Evolutionary conservation across 192 early-diverging fungal genomes (phyloP), one percentile per base, ranked within the genome.

Genomic region (Coemansia javaensis): DNA sequence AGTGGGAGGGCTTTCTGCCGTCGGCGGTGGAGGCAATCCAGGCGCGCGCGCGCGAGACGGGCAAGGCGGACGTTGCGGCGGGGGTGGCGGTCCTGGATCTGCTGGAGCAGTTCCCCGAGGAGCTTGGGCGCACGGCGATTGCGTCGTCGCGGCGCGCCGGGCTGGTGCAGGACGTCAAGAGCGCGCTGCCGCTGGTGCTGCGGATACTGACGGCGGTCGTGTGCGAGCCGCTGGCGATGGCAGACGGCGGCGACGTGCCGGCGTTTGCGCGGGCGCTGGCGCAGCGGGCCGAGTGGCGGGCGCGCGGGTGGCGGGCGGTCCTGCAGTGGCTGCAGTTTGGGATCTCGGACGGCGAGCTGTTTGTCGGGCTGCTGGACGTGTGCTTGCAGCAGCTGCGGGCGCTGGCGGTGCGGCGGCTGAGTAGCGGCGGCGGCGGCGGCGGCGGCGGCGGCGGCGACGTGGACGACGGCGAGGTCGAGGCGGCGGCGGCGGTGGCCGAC

Each of bases 311-410:
- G 68, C 50, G 50, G 33, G 68, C 47, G 12, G 52, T 72, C 10
- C 23, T 54, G 40, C 60, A 72, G 32, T 72, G 68, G 68, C 42
- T 72, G 44, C 68, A 72, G 40, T 72, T 64, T 50, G 68, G 68
- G 0, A 32, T 72, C 14, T 14, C 56, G 0, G 47, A 38, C n/a
- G 68, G 60, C 44, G 32, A 37, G 18, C 32, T 56, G 44, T 53
- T 72, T 46, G 46, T 72, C 16, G 51, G 44, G 33, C 60, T 72
- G 11, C 53, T 72, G 12, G 68, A 63, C 4, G 39, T 60, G 53
- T 31, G 51, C 13, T n/a, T 72, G 38, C 27, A 45, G 47, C 68
- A 60, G 51, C 50, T 72, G 5, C 32, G 47, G 12, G 40, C 45
- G 8, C 30, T 64, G 41, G 68, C 56, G 7, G 23, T 36, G 28